Evolutionary conservation across 768 basidiomycete genomes (phyloP).

Genomic region (Amanita thiersii): DNA sequence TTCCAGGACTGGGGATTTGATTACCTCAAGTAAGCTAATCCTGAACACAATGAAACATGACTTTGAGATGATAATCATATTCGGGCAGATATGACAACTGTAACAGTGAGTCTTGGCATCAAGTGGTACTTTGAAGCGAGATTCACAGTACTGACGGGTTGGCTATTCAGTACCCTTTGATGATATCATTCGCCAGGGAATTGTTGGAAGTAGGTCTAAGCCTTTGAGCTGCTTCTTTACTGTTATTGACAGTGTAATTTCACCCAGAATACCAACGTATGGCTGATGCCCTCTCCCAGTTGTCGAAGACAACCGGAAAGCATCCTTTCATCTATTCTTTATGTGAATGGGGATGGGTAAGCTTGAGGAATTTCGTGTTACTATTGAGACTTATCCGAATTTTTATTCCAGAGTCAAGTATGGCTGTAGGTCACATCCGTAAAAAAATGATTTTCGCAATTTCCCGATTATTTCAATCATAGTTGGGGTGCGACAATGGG

Average conservation of each 20-base stretch:
- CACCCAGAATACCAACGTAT: constrained; percentile 49
- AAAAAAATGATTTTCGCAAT: not conserved
- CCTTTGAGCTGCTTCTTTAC: not conserved
- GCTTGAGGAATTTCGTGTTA: constrained; percentile 12
- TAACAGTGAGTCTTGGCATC: constrained; percentile 25
- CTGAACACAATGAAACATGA: not conserved
- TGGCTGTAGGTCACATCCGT: constrained; percentile 31
- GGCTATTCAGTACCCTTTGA: constrained; percentile 42
- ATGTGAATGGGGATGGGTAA: constrained; percentile 60
- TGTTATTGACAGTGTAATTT: not conserved
- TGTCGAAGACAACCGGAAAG: constrained; percentile 35
- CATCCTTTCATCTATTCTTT: constrained; percentile 45
- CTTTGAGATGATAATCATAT: not conserved
- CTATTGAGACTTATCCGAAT: not conserved
- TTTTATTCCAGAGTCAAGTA: constrained; percentile 36
- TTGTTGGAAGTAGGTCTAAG: constrained; percentile 38
- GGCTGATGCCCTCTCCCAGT: constrained; percentile 46
- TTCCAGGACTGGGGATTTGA: constrained; percentile 65
- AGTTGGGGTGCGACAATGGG: constrained; percentile 51
- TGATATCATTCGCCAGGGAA: constrained; percentile 45
- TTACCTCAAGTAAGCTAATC: constrained; percentile 45
- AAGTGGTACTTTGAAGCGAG: not conserved
- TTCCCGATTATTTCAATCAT: not conserved
- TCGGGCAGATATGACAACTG: constrained; percentile 45
- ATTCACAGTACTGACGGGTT: not conserved